These are phyloP conservation scores for Apiospora saccharicola DNA, from an alignment of 2,329 filamentous ascomycete species.

Conservation along the genomic window DNA sequence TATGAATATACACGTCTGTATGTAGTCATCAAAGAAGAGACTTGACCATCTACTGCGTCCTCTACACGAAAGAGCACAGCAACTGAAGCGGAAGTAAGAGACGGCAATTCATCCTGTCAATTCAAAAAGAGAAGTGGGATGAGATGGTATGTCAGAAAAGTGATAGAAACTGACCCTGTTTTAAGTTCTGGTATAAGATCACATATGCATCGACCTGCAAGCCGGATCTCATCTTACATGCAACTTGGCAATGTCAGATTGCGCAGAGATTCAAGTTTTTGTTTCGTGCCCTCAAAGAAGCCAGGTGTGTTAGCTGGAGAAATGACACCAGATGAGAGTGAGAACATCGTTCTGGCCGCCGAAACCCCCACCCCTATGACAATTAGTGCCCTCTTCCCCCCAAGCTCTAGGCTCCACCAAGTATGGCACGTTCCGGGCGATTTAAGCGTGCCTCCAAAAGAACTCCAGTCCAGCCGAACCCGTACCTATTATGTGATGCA, in stretches of 20 bases:
- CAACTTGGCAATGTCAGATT: conserved; percentile 11
- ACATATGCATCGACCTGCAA: not conserved
- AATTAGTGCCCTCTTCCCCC: not conserved
- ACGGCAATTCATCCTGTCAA: not conserved
- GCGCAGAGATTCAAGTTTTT: conserved; percentile 16
- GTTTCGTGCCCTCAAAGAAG: not conserved
- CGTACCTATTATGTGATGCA: not conserved
- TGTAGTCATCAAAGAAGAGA: not conserved
- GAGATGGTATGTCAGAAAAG: not conserved
- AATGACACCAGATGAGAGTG: not conserved
- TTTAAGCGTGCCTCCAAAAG: not conserved
- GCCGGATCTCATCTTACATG: conserved; percentile 13
- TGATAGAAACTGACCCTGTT: not conserved
- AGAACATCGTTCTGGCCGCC: not conserved
- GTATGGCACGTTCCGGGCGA: not conserved
- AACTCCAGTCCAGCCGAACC: not conserved
- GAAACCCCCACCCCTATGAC: conserved; percentile 9
- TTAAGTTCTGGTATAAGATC: conserved; percentile 11
- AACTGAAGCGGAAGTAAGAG: not conserved
- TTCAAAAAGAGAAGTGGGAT: not conserved
- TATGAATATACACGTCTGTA: not conserved
- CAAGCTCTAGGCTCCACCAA: not conserved
- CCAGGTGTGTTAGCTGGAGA: not conserved
- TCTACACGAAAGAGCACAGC: not conserved
- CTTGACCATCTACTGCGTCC: not conserved